A percentile compares a stretch with the other conserved stretches of the same genome.
Evolutionary conservation across 805 yeast genomes (phyloP).

Genomic region (Hanseniaspora occidentalis): DNA sequence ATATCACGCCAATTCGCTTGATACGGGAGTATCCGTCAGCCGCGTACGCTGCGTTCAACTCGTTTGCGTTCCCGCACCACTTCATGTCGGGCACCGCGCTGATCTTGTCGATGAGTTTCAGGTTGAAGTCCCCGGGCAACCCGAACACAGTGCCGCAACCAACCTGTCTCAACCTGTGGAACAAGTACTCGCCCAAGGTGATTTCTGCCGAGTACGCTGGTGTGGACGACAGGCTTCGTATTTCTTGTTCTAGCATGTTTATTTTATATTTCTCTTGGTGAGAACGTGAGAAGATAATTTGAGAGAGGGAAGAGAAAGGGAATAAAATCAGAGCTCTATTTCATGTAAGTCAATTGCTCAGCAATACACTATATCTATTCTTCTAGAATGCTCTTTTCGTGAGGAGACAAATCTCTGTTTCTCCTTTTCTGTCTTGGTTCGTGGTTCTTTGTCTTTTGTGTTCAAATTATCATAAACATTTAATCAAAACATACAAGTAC

Average conservation of each 20-base stretch:
- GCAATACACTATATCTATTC: too few relatives aligned
- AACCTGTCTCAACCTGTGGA: constrained; percentile 41
- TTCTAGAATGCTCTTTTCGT: too few relatives aligned
- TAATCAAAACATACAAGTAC: too few relatives aligned
- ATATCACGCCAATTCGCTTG: constrained; percentile 24
- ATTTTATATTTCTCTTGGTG: constrained; percentile 1
- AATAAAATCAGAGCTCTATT: too few relatives aligned
- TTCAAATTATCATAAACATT: too few relatives aligned
- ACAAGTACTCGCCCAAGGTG: constrained; percentile 53
- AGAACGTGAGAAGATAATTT: not conserved
- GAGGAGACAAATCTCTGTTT: too few relatives aligned
- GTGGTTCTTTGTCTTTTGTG: too few relatives aligned
- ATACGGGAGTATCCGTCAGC: constrained; percentile 77
- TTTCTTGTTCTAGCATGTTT: not conserved
- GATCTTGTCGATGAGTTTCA: constrained; percentile 53
- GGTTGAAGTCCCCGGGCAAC: constrained; percentile 64
- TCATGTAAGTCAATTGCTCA: too few relatives aligned
- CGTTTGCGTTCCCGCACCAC: constrained; percentile 83
- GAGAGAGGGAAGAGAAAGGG: too few relatives aligned
- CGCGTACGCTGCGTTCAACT: constrained; percentile 80
- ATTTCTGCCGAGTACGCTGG: constrained; percentile 11
- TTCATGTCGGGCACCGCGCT: constrained; percentile 36
- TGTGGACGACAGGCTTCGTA: constrained; percentile 2
- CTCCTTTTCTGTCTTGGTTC: too few relatives aligned
- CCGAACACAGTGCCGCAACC: constrained; percentile 51